Evolutionary conservation across 441 rosid species (phyloP).

Genomic region (Erodium moschatum): DNA sequence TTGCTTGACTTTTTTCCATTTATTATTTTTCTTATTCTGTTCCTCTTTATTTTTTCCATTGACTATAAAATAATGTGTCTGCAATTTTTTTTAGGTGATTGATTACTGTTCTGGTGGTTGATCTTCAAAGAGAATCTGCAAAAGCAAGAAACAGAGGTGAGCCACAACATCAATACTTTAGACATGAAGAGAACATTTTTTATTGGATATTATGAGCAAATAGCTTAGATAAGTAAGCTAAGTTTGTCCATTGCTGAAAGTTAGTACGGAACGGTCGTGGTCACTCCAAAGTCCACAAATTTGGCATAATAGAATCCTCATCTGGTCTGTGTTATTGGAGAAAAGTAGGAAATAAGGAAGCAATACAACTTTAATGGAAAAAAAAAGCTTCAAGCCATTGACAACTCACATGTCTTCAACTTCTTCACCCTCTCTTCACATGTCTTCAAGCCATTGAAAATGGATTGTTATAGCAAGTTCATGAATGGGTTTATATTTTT

Average conservation of each 20-base stretch:
- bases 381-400: not conserved
- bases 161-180: not conserved
- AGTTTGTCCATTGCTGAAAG: not conserved
- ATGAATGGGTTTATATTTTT: not conserved
- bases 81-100: not conserved
- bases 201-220: not conserved
- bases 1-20: not conserved
- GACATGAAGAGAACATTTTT: not conserved
- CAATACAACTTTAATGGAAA: not conserved
- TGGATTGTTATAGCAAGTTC: not conserved
- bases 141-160: not conserved
- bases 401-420: constrained; percentile 8
- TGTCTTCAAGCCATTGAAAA: not conserved
- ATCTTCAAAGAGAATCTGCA: constrained; percentile 1
- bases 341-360: not conserved
- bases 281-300: constrained; percentile 9
- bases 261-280: constrained; percentile 19
- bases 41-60: not conserved
- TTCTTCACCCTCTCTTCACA: not conserved
- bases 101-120: not conserved
- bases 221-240: not conserved
- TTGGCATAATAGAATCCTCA: constrained; percentile 22
- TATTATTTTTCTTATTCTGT: not conserved
- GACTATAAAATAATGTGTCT: not conserved
- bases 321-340: constrained; percentile 7